Evolutionary conservation across 2,329 filamentous ascomycete genomes (phyloP).

Genomic region (Metarhizium humberi): DNA sequence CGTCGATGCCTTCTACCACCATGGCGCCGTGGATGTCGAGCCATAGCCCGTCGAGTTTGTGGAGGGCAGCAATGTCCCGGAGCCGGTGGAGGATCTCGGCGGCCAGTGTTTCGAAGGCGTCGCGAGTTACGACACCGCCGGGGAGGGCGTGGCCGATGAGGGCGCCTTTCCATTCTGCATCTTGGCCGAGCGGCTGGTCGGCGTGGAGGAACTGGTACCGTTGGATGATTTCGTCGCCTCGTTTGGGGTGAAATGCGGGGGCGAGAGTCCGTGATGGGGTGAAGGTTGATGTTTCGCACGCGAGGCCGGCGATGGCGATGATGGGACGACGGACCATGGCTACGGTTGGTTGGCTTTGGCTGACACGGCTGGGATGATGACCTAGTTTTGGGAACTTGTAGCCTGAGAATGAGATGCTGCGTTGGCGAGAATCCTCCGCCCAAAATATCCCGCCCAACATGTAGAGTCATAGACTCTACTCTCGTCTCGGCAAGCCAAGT

Average conservation of each 20-base stretch:
- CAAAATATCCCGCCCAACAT: no score
- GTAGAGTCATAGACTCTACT: no score
- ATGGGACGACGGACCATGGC: conserved; percentile 21
- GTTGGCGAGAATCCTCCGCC: no score
- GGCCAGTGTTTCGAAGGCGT: conserved; percentile 35
- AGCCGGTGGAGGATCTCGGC: conserved; percentile 31
- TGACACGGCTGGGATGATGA: no score
- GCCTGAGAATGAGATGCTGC: no score
- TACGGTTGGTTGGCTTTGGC: background rate
- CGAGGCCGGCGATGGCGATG: conserved; percentile 42
- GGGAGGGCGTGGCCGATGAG: conserved; percentile 42
- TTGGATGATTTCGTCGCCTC: conserved; percentile 31
- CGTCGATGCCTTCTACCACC: conserved; percentile 40
- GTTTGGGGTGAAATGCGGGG: conserved; percentile 38
- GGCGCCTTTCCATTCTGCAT: conserved; percentile 38
- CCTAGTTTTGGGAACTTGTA: no score
- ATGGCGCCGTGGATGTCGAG: conserved; percentile 49
- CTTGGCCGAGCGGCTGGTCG: conserved; percentile 28
- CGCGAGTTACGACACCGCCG: conserved; percentile 35
- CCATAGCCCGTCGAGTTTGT: conserved; percentile 38
- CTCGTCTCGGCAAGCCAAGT: no score
- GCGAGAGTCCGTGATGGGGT: conserved; percentile 38
- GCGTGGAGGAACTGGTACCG: conserved; percentile 36
- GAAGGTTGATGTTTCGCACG: conserved; percentile 45
- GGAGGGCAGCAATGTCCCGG: conserved; percentile 20